Evolutionary conservation across 1,284 basidiomycete genomes (phyloP), one percentile per base, ranked within the genome.

Genomic region (Lentinula novae-zelandiae): DNA sequence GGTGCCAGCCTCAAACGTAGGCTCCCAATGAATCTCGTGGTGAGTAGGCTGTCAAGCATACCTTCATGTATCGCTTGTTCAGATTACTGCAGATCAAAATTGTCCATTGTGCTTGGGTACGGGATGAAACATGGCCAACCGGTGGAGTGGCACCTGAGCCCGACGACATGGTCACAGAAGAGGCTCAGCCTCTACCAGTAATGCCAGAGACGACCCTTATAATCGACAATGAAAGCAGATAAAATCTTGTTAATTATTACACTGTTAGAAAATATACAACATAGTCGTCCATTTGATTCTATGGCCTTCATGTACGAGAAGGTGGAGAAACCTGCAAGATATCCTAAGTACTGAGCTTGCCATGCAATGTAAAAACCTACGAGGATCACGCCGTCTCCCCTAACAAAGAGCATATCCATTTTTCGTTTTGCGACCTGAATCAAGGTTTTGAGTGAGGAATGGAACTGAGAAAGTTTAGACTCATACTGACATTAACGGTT

Each of bases 401-500:
- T 82, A 1, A 99, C 96, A 70, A 98, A 99, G 57, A 99, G 81
- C 96, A 99, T 99, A 62, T 96, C 94, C 82, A 96, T 89, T 75
- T 93, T 96, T 68, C 96, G 82, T 77, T 95, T 96, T 62, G 95
- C 94, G 44, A 93, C 84, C 96, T 98, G 65, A 42, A 22, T 48
- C 15, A 51, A 60, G 38, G 15, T 34, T 38, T 38, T 33, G 62
- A 17, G 49, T 34, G 22, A 54, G 8, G 15, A 4, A 36, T 7
- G n/a, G 34, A 62, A n/a, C 7, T 50, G 22, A 27, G 27, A 54
- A 44, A 17, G 10, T 8, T 8, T 34, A 46, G 55, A 10, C 48
- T 27, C 12, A 48, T 17, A 69, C 80, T 60, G 70, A 89, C 89
- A 67, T 87, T 91, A 15, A 92, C 83, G 6, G 84, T 81, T 0